Conservation (phyloP, 257 asterid genomes). For the Fraxinus anomala region DNA sequence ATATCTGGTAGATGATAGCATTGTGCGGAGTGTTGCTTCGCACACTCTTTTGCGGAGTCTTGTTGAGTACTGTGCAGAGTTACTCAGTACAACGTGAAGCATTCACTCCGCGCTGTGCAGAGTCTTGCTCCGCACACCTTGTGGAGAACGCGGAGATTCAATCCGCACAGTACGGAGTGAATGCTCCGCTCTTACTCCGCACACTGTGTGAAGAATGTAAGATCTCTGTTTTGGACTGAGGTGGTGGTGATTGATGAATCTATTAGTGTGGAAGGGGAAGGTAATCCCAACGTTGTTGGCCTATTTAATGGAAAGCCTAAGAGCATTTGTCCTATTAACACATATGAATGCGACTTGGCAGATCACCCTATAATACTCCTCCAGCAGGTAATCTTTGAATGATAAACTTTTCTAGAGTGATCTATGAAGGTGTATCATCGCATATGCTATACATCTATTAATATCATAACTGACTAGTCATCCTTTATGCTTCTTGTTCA, state of each 20-base stretch:
- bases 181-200: too few relatives aligned
- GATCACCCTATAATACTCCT: conserved; percentile 83
- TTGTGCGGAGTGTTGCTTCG: too few relatives aligned
- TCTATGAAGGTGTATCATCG: not conserved
- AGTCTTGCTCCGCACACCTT: too few relatives aligned
- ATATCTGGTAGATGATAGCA: too few relatives aligned
- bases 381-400: conserved; percentile 67
- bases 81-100: too few relatives aligned
- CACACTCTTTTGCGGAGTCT: too few relatives aligned
- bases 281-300: conserved; percentile 84
- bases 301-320: conserved; percentile 80
- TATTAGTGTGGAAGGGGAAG: conserved; percentile 91
- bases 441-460: conserved; percentile 6
- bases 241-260: conserved; percentile 81
- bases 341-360: conserved; percentile 77
- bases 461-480: not conserved
- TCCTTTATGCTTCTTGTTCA: not conserved
- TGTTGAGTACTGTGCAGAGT: too few relatives aligned
- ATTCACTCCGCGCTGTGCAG: too few relatives aligned
- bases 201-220: conserved; percentile 44
- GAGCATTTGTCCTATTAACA: conserved; percentile 49
- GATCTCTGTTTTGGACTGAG: conserved; percentile 77
- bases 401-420: conserved; percentile 4
- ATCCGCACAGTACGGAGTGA: too few relatives aligned
- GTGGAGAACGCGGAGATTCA: too few relatives aligned